Percentiles rank a stretch among this genome's conserved stretches.
Conservation (phyloP, 495 filamentous ascomycete species). For the Aspergillus taichungensis region DNA sequence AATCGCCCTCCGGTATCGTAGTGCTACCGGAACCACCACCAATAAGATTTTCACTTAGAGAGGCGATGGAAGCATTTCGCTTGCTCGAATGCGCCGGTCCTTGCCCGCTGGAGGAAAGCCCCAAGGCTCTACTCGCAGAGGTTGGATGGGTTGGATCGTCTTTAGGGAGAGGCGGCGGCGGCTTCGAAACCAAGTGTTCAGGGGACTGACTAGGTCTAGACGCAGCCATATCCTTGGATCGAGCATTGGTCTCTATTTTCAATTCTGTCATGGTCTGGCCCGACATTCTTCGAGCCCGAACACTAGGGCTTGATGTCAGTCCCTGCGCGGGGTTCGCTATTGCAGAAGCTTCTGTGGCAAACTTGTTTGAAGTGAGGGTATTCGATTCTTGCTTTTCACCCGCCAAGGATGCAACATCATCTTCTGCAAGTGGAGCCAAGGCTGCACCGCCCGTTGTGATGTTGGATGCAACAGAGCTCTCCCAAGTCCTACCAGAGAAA, state of each 20-base stretch:
- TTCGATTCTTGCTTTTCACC: slow-evolving; percentile 21
- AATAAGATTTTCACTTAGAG: slow-evolving; percentile 19
- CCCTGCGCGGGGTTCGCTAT: slow-evolving; percentile 15
- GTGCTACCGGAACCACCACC: slow-evolving; percentile 28
- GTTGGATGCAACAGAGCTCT: slow-evolving; percentile 75
- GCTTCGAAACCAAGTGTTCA: slow-evolving; percentile 11
- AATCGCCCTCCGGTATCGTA: slow-evolving; percentile 35
- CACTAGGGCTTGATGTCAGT: slow-evolving; percentile 42
- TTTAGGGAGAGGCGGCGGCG: slow-evolving; percentile 22
- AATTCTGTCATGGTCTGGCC: slow-evolving; percentile 69
- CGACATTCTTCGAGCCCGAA: slow-evolving; percentile 74
- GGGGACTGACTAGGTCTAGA: slow-evolving; percentile 35
- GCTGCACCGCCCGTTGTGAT: slow-evolving; percentile 62
- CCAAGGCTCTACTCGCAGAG: slow-evolving; percentile 8
- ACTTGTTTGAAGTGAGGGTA: slow-evolving; percentile 16
- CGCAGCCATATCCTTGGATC: slow-evolving; percentile 31
- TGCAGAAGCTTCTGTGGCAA: slow-evolving; percentile 13
- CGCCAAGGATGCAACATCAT: slow-evolving; percentile 26
- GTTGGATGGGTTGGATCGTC: slow-evolving; percentile 20
- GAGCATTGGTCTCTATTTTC: slow-evolving; percentile 75
- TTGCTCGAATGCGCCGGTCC: slow-evolving; percentile 16
- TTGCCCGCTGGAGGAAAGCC: slow-evolving; percentile 15
- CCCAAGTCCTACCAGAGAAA: slow-evolving; percentile 76
- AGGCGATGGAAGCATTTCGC: slow-evolving; percentile 26
- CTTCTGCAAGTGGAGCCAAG: slow-evolving; percentile 71